Evolutionary conservation across 805 yeast species (phyloP).

Genomic region (Ogataea sp.): DNA sequence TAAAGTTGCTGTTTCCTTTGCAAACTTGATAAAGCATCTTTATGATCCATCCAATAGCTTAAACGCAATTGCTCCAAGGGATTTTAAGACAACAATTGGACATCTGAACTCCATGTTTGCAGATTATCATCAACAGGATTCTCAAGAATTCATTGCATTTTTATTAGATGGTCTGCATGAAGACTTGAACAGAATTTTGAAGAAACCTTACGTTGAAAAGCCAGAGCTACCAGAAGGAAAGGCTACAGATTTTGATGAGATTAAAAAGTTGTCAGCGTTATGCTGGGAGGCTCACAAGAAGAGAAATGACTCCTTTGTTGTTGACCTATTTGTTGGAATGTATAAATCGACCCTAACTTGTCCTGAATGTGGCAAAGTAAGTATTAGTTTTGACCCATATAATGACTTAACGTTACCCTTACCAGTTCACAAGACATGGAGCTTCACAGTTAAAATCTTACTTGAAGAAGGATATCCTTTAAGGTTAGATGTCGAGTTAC

Average conservation of each 20-base stretch:
- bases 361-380: slow-evolving; percentile 72
- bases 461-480: slow-evolving; percentile 46
- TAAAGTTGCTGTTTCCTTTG: slow-evolving; percentile 71
- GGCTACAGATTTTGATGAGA: slow-evolving; percentile 41
- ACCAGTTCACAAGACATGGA: slow-evolving; percentile 72
- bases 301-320: slow-evolving; percentile 78
- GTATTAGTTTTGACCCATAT: slow-evolving; percentile 90
- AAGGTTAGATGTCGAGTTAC: slow-evolving; percentile 62
- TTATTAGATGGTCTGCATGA: slow-evolving; percentile 85
- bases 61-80: slow-evolving; percentile 58
- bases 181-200: slow-evolving; percentile 73
- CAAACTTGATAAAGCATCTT: slow-evolving; percentile 51
- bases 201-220: slow-evolving; percentile 83
- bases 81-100: slow-evolving; percentile 74
- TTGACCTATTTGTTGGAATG: slow-evolving; percentile 83
- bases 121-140: slow-evolving; percentile 84
- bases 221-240: slow-evolving; percentile 70
- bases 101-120: slow-evolving; percentile 69
- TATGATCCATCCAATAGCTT: no score
- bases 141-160: slow-evolving; percentile 88
- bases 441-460: slow-evolving; percentile 51
- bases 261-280: slow-evolving; percentile 55
- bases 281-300: slow-evolving; percentile 77
- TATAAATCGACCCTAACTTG: slow-evolving; percentile 87
- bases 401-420: slow-evolving; percentile 85